A percentile compares a stretch with the other conserved stretches of the same genome.
phyloP scores from a whole-genome alignment of 1,284 basidiomycete genomes.

The Lentinula novae-zelandiae region DNA sequence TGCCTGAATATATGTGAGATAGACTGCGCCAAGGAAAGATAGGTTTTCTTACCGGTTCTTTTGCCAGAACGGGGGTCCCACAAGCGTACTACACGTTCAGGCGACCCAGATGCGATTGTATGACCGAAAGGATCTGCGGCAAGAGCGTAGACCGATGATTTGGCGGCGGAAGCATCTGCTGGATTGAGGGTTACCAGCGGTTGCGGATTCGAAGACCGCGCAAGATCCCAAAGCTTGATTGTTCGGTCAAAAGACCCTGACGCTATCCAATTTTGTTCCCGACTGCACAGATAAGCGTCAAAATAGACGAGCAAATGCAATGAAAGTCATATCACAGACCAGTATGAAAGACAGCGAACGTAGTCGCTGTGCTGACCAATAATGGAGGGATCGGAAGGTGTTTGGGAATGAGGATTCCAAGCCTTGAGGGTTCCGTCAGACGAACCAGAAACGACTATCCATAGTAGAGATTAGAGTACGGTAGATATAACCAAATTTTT shows the following conservation, averaged over 20 bases:
- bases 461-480: background rate
- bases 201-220: conserved; percentile 30
- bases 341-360: conserved; percentile 81
- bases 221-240: conserved; percentile 94
- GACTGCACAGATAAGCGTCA: conserved; percentile 38
- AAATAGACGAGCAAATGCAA: conserved; percentile 5
- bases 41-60: conserved; percentile 49
- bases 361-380: conserved; percentile 93
- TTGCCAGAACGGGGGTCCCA: conserved; percentile 90
- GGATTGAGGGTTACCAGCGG: conserved; percentile 59
- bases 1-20: conserved; percentile 25
- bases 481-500: background rate
- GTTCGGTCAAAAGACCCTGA: conserved; percentile 94
- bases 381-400: conserved; percentile 53
- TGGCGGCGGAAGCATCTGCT: conserved; percentile 57
- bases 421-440: conserved; percentile 94
- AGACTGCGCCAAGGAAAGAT: conserved; percentile 11
- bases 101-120: conserved; percentile 84
- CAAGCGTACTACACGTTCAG: conserved; percentile 84
- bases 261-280: conserved; percentile 81
- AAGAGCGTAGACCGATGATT: conserved; percentile 79
- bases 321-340: conserved; percentile 37
- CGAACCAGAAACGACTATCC: conserved; percentile 84
- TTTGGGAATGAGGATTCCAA: conserved; percentile 82
- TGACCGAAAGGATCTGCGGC: conserved; percentile 78